Conservation (phyloP, 306 rosid genomes). For the Cucurbita pepo region DNA sequence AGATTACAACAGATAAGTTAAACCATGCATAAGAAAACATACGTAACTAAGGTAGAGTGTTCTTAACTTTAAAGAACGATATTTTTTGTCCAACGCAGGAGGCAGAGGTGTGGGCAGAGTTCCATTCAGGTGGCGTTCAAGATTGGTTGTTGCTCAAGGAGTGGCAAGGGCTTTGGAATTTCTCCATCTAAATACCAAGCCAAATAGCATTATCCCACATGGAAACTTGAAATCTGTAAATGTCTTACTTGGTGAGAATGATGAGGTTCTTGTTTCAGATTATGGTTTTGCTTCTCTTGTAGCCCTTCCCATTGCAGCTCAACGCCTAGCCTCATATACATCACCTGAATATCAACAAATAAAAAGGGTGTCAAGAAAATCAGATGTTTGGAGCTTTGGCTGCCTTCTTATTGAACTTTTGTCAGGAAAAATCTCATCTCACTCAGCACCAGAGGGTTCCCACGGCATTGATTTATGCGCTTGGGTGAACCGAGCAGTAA, state of each 20-base stretch:
- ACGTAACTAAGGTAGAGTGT: neutral
- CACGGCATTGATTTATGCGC: constrained; percentile 37
- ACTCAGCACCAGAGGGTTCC: constrained; percentile 37
- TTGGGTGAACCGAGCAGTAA: constrained; percentile 65
- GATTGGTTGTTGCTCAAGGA: constrained; percentile 44
- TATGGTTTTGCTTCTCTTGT: constrained; percentile 41
- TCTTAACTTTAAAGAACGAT: neutral
- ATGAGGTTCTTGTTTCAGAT: constrained; percentile 44
- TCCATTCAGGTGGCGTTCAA: constrained; percentile 48
- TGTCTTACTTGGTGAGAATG: constrained; percentile 38
- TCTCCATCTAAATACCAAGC: constrained; percentile 42
- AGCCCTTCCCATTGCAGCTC: constrained; percentile 59
- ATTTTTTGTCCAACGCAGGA: constrained; percentile 13
- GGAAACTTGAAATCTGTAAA: constrained; percentile 71
- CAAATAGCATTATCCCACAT: constrained; percentile 29
- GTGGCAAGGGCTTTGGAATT: constrained; percentile 54
- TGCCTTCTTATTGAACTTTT: constrained; percentile 52
- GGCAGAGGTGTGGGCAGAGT: constrained; percentile 26
- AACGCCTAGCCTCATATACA: constrained; percentile 39
- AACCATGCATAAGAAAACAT: neutral
- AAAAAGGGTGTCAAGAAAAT: constrained; percentile 35
- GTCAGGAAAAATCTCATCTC: constrained; percentile 42
- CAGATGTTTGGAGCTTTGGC: constrained; percentile 84
- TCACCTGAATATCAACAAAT: constrained; percentile 39
- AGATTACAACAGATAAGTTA: neutral